Evolutionary conservation across 257 asterid genomes (phyloP).

Genomic region (Misopates orontium): DNA sequence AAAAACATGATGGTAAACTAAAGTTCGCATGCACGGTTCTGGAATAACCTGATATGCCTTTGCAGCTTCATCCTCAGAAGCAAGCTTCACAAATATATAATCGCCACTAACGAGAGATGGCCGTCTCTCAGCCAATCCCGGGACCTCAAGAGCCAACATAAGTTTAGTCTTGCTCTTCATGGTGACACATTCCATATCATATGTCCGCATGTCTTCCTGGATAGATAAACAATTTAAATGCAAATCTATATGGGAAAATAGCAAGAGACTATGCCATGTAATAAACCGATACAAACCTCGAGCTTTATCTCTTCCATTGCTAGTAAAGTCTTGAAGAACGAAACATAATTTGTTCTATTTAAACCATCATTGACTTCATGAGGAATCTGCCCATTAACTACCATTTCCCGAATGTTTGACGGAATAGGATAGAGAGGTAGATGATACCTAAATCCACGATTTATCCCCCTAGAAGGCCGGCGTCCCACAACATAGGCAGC

Average conservation of each 20-base stretch:
- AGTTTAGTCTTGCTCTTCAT: conserved; percentile 50
- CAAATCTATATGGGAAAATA: conserved; percentile 11
- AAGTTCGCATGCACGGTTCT: conserved; percentile 22
- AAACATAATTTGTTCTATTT: conserved; percentile 43
- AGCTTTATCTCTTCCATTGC: conserved; percentile 90
- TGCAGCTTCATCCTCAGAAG: conserved; percentile 36
- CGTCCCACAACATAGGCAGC: conserved; percentile 52
- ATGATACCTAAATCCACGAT: conserved; percentile 32
- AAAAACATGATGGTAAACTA: conserved; percentile 16
- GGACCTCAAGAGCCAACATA: conserved; percentile 79
- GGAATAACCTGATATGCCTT: conserved; percentile 57
- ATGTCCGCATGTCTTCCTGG: conserved; percentile 83
- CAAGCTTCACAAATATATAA: conserved; percentile 54
- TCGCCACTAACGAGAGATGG: conserved; percentile 92
- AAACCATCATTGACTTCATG: conserved; percentile 58
- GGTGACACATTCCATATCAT: conserved; percentile 68
- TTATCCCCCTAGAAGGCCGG: conserved; percentile 56
- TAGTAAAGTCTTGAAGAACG: conserved; percentile 59
- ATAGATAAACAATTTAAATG: conserved; percentile 19
- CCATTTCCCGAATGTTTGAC: conserved; percentile 44
- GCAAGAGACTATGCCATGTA: not conserved
- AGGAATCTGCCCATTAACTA: conserved; percentile 55
- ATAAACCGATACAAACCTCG: conserved; percentile 56
- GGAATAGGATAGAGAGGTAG: conserved; percentile 62
- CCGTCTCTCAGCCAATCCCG: conserved; percentile 96